Base-by-base conservation (phyloP, 2,329 filamentous ascomycete genomes). In the Elsinoe fawcettii region DNA sequence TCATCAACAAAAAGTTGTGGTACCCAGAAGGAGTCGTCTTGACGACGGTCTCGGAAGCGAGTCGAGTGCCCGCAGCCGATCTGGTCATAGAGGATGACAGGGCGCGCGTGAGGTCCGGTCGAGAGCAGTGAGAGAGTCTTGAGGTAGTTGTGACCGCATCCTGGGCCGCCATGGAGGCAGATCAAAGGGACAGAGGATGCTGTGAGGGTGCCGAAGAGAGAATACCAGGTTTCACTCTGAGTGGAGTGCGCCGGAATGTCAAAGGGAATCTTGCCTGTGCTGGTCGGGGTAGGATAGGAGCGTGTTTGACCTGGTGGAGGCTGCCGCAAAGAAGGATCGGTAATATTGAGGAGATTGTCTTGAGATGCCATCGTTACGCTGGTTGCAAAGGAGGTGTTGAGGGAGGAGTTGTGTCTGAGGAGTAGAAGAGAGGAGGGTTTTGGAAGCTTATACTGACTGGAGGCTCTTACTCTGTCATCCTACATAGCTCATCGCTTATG, bases 11-110 rank as follows among this genome's bases (percentile, higher is more conserved):
- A 81, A 1, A 81, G 68, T 2, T 74, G 66, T 0, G 71, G 61
- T 0, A 69, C 71, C 77, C 77, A 81, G 67, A 81, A 81, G 0
- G 58, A 58, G 1, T 69, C 67, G 49, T 79, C 73, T 9, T 74
- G 73, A 8, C 65, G 65, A 56, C 74, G 76, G 27, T 77, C 73
- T 0, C 63, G 72, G 9, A 80, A 68, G 56, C 75, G 77, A 0
- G 78, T 81, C 3, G 73, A 78, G 12, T 64, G 63, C 7, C 77
- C 79, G 60, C 73, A 75, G 20, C 79, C 78, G 54, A 81, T 69
- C 59, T 81, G 78, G 61, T 82, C 78, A 64, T 81, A 81, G 63
- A 80, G 73, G 25, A 81, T 65, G 1, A 81, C 66, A 0, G 79
- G 75, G 5, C 73, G 71, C 25, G 64, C 63, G 61, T 71, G 68